Evolutionary conservation across 768 basidiomycete species (phyloP), one percentile per base, ranked within the genome.

Genomic region (Tricholoma saponaceum): DNA sequence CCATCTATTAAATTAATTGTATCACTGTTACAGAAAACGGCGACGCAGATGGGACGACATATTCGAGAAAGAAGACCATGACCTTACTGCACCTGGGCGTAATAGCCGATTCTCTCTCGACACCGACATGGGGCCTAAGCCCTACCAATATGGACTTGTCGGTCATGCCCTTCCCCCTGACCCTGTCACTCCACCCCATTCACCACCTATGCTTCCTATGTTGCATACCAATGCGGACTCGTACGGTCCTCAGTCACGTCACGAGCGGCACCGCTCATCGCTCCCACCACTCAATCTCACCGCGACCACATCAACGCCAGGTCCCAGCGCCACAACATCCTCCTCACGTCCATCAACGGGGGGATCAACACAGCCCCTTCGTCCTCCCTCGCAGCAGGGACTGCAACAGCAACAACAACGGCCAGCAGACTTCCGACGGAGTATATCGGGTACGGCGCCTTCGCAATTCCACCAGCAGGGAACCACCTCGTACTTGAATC

Each of bases 81-180:
- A 66, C 6, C 60, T 64, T 30, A 51, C 65, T 52, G 59, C 65
- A 12, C 50, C 66, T 26, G 55, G 60, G 23, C 67, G 58, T 8
- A 67, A 66, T 59, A 61, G 63, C 57, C 64, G 71, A 46, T 64
- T 73, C 54, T 70, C 69, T 14, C 61, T 72, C 25, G 66, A 72
- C 44, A 59, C 67, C 22, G 72, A 74, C 39, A 68, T 71, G 26
- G 76, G 78, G 49, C 83, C 82, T 4, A 79, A 72, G 65, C 84
- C 85, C 22, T 87, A 87, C 64, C 76, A 83, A 62, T 87, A 87
- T 60, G 85, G 84, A 16, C 74, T 82, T 41, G 79, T 87, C 23
- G 86, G 85, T 2, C 78, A 77, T 22, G 72, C 73, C 2, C 64
- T 68, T 66, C 35, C 73, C 62, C 23, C 63, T 66, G 55, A 63